Base-by-base conservation (phyloP, 2,329 filamentous ascomycete species). In the Macroventuria anomochaeta region DNA sequence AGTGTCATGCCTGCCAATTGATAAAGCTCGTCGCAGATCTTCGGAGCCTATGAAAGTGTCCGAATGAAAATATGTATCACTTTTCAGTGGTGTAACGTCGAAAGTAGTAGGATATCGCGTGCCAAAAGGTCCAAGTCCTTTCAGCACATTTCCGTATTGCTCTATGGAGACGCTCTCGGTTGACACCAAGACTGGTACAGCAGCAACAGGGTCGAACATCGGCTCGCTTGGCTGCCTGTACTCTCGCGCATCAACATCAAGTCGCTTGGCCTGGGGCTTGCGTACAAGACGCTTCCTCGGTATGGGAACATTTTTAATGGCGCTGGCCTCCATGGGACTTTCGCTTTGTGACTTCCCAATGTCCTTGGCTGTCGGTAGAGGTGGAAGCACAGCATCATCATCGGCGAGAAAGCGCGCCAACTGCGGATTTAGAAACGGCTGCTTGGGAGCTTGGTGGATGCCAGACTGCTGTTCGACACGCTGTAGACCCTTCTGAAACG, bases 11-110 rank as follows among this genome's bases (percentile, higher is more conserved):
- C 40, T 46, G 6, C 46, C 40, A 10, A 48, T 36, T 7, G 40
- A 55, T 5, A 86, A 59, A 29, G 79, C 79, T 29, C 74, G 75
- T 13, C 70, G 65, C 39, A 87, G 79, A 21, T 82, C 79, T 3
- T 82, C 83, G 59, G 82, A 83, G 23, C 85, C 84, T 52, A 87
- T 75, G 54, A 87, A 83, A 4, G 83, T 85, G 38, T 74, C 77
- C 36, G 78, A 70, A 55, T 83, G 81, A 57, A 86, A 86, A 61
- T 79, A 85, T 0, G 81, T 84, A 1, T 80, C 83, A 6, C 75
- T 56, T 7, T 71, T 73, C 7, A 87, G 67, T 20, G 81, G 80
- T 5, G 65, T 65, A 7, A 84, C 69, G 44, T 82, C 81, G 53
- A 86, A 86, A 56, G 81, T 79, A 10, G 75, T 74, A 1, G 83